phyloP scores from a whole-genome alignment of 306 rosid species.

The Astragalus membranaceus region DNA sequence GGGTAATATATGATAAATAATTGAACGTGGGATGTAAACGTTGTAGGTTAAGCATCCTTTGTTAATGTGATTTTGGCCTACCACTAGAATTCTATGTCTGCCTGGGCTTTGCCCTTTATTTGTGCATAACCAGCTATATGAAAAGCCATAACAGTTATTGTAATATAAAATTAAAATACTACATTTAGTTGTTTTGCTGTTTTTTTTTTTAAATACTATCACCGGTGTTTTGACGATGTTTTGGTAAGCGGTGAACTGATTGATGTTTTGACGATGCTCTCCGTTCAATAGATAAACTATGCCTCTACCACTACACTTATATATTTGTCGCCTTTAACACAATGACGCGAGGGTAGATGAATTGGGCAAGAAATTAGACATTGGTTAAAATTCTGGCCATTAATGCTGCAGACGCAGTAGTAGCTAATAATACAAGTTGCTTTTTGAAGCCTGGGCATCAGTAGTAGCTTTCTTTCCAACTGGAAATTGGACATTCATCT shows the following conservation, averaged over 20 bases:
- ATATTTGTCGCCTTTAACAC: not conserved
- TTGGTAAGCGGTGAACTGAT: too few relatives aligned
- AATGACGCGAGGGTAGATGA: too few relatives aligned
- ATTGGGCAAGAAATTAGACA: not conserved
- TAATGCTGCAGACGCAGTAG: conserved; percentile 5
- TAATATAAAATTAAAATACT: too few relatives aligned
- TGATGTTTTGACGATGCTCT: too few relatives aligned
- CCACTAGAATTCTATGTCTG: not conserved
- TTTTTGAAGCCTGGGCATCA: not conserved
- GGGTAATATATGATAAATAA: not conserved
- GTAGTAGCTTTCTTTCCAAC: conserved; percentile 19
- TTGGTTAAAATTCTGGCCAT: not conserved
- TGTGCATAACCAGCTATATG: not conserved
- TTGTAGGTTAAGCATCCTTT: not conserved
- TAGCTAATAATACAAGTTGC: conserved; percentile 14
- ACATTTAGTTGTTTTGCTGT: not conserved
- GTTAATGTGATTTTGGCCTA: not conserved
- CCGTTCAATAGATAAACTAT: too few relatives aligned
- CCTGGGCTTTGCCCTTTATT: not conserved
- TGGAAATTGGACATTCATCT: conserved; percentile 30
- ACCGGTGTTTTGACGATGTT: too few relatives aligned
- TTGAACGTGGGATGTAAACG: not conserved
- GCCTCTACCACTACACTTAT: too few relatives aligned
- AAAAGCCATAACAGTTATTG: not conserved
- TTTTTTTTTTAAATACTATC: not conserved